Conservation (phyloP, 257 asterid species). For the Voacanga thouarsii region DNA sequence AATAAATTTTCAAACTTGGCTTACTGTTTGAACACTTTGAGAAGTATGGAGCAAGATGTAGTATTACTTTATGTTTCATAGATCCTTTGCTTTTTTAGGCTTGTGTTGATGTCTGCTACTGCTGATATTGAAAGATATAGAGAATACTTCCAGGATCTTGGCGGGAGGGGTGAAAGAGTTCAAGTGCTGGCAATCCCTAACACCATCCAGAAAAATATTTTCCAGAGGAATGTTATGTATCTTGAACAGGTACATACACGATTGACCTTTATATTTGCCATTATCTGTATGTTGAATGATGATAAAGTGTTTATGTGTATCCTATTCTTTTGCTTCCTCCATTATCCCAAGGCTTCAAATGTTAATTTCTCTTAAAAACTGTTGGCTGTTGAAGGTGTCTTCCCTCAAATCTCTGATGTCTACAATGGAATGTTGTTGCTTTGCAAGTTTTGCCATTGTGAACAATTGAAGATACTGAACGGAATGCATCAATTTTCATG, state of each 20-base stretch:
- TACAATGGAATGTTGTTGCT: neutral
- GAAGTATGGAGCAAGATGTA: neutral
- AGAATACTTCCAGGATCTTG: slow-evolving; percentile 84
- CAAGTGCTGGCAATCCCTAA: slow-evolving; percentile 79
- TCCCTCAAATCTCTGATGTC: neutral
- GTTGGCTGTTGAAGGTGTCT: neutral
- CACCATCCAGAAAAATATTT: slow-evolving; percentile 48
- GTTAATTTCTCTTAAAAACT: neutral
- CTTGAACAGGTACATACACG: slow-evolving; percentile 66
- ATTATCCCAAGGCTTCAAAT: neutral
- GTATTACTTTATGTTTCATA: slow-evolving; percentile 11
- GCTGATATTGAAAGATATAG: slow-evolving; percentile 83
- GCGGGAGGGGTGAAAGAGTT: slow-evolving; percentile 90
- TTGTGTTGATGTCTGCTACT: slow-evolving; percentile 99
- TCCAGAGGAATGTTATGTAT: slow-evolving; percentile 66
- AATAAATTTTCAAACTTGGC: too few species aligned
- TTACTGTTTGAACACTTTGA: neutral
- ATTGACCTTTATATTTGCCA: neutral
- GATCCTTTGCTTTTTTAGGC: slow-evolving; percentile 51
- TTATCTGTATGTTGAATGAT: neutral
- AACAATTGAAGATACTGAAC: neutral
- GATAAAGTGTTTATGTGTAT: neutral
- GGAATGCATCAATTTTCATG: too few species aligned
- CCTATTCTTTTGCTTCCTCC: neutral
- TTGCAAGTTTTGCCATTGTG: neutral